These are phyloP conservation scores for Phaeosphaeriaceae sp. DNA, from an alignment of 2,329 filamentous ascomycete species.

Conservation along the genomic window DNA sequence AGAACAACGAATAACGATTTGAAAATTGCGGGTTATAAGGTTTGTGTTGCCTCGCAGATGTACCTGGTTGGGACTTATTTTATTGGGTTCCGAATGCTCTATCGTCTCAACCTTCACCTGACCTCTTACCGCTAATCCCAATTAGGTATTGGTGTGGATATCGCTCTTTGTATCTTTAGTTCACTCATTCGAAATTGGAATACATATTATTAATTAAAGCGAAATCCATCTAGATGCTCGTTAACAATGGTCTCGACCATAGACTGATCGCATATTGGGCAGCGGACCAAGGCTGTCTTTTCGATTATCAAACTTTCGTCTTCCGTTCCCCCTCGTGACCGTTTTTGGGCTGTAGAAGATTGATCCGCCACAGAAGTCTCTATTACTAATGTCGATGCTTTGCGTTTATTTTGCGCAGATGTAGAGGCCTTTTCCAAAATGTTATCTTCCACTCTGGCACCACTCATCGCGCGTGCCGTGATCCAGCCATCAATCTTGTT, in stretches of 20 bases:
- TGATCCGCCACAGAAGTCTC: slow-evolving; percentile 4
- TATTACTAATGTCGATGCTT: slow-evolving; percentile 10
- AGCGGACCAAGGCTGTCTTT: slow-evolving; percentile 40
- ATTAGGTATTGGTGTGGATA: background rate
- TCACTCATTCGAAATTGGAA: no score
- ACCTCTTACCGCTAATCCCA: no score
- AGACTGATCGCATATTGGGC: slow-evolving; percentile 47
- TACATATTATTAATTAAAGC: slow-evolving; percentile 11
- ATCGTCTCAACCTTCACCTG: no score
- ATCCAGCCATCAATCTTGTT: slow-evolving; percentile 54
- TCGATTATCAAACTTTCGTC: slow-evolving; percentile 15
- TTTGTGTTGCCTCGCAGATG: no score
- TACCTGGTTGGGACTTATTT: no score
- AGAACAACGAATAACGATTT: no score
- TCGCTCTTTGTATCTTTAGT: no score
- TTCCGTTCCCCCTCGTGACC: slow-evolving; percentile 14
- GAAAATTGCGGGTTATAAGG: no score
- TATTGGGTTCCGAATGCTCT: no score
- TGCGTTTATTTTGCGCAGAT: slow-evolving; percentile 11
- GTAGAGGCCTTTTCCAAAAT: slow-evolving; percentile 10
- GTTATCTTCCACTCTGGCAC: slow-evolving; percentile 14
- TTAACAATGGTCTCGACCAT: slow-evolving; percentile 47
- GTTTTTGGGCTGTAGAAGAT: slow-evolving; percentile 26
- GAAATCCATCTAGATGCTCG: slow-evolving; percentile 47
- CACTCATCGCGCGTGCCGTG: slow-evolving; percentile 24